phyloP scores from a whole-genome alignment of 352 stramenopile genomes.

The Pythium sp. region DNA sequence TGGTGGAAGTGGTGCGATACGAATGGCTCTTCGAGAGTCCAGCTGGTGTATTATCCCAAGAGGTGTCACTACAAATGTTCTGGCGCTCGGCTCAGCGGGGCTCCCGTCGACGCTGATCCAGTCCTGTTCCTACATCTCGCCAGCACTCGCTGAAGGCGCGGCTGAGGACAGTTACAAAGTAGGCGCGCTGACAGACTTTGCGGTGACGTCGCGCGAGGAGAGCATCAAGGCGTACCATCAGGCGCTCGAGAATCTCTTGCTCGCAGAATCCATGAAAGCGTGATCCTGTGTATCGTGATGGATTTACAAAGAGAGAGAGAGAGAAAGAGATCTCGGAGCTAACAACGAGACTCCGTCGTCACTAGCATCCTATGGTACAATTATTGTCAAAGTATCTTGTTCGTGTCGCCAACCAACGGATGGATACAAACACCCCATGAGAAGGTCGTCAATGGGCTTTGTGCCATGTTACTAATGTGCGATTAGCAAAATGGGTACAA shows the following conservation, averaged over 20 bases:
- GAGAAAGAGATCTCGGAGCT: no score
- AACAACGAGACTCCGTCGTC: no score
- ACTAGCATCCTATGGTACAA: no score
- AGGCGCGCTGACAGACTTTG: neutral
- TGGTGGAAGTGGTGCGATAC: neutral
- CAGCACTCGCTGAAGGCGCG: neutral
- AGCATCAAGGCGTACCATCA: constrained; percentile 1
- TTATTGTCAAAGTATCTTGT: no score
- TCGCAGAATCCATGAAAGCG: neutral
- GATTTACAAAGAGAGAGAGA: no score
- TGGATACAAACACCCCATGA: no score
- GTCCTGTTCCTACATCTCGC: neutral
- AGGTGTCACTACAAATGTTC: neutral
- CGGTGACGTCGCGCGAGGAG: neutral
- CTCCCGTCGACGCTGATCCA: neutral
- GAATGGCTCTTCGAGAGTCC: neutral
- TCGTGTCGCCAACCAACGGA: no score
- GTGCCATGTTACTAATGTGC: neutral
- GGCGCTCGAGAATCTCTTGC: constrained; percentile 1
- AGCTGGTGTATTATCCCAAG: neutral
- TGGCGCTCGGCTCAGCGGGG: neutral
- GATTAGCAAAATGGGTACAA: neutral
- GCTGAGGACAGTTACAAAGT: neutral
- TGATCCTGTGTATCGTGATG: neutral
- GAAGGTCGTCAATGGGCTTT: neutral